Percentiles rank a stretch among this genome's conserved stretches.
Conservation (phyloP, 305 asterid species). For the Fraxinus sp. region DNA sequence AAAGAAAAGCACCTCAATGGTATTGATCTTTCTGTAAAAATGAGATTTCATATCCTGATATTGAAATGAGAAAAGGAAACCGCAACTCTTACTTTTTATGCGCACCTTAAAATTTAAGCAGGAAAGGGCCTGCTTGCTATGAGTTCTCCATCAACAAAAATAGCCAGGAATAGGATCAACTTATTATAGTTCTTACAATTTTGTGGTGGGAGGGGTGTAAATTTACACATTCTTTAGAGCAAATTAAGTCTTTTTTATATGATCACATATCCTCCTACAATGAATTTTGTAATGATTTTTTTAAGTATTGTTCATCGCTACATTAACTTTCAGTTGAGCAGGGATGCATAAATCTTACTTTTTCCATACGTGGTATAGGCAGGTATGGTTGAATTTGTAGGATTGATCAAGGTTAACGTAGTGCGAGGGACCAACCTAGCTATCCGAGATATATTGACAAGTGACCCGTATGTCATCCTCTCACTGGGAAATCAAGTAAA, state of each 20-base stretch:
- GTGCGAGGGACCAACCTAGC: slow-evolving; percentile 76
- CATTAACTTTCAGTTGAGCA: background rate
- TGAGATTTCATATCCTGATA: background rate
- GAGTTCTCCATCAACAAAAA: background rate
- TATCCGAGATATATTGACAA: slow-evolving; percentile 74
- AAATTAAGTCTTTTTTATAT: background rate
- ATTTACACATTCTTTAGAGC: background rate
- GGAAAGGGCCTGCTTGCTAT: background rate
- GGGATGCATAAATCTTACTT: slow-evolving; percentile 7
- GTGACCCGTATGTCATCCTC: slow-evolving; percentile 80
- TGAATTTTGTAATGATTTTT: background rate
- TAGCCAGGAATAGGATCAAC: background rate
- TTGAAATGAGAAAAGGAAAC: background rate
- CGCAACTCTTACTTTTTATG: background rate
- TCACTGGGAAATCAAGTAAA: slow-evolving; percentile 73
- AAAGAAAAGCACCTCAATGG: slow-evolving; percentile 72
- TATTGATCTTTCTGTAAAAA: slow-evolving; percentile 27
- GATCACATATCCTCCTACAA: background rate
- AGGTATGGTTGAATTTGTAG: slow-evolving; percentile 85
- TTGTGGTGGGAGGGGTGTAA: background rate
- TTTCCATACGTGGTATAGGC: slow-evolving; percentile 44
- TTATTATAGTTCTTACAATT: background rate
- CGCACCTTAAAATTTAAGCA: background rate
- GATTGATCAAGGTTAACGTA: slow-evolving; percentile 68
- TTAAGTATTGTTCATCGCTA: background rate